Conservation (phyloP, 2,329 filamentous ascomycete species). For the Paracamarosporium sp. region DNA sequence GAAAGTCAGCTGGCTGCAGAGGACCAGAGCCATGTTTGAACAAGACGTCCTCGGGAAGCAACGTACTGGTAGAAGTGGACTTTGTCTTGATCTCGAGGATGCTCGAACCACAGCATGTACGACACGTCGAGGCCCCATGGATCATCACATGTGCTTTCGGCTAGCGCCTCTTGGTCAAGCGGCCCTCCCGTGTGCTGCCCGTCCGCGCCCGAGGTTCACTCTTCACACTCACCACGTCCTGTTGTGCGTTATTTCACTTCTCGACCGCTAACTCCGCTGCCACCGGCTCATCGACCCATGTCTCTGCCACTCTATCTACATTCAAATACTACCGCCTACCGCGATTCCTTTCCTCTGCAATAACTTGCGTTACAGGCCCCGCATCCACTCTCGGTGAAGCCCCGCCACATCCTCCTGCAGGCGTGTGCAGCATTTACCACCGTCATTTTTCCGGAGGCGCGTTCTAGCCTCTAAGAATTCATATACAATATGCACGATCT, state of each 20-base stretch:
- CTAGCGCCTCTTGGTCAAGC: neutral
- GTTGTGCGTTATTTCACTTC: neutral
- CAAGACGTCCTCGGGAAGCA: neutral
- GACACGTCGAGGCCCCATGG: neutral
- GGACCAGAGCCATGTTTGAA: neutral
- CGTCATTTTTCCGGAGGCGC: slow-evolving; percentile 2
- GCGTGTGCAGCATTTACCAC: slow-evolving; percentile 11
- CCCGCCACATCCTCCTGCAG: slow-evolving; percentile 23
- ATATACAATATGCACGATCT: slow-evolving; percentile 63
- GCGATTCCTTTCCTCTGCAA: slow-evolving; percentile 41
- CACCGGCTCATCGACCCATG: slow-evolving; percentile 43
- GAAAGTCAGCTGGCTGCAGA: too few relatives aligned
- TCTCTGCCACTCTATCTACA: slow-evolving; percentile 37
- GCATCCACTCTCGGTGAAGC: slow-evolving; percentile 26
- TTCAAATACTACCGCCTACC: slow-evolving; percentile 33
- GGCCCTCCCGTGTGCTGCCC: neutral
- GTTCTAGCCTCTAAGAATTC: slow-evolving; percentile 8
- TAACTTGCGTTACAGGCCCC: slow-evolving; percentile 35
- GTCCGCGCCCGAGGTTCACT: neutral
- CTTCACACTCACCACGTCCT: neutral
- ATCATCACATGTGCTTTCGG: neutral
- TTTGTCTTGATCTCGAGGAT: neutral
- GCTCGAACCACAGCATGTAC: neutral
- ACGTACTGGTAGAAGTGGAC: neutral
- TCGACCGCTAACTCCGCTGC: slow-evolving; percentile 2